Percentiles rank a stretch among this genome's conserved stretches.
Conservation (phyloP, 2,329 filamentous ascomycete species). For the Nemania sp. region DNA sequence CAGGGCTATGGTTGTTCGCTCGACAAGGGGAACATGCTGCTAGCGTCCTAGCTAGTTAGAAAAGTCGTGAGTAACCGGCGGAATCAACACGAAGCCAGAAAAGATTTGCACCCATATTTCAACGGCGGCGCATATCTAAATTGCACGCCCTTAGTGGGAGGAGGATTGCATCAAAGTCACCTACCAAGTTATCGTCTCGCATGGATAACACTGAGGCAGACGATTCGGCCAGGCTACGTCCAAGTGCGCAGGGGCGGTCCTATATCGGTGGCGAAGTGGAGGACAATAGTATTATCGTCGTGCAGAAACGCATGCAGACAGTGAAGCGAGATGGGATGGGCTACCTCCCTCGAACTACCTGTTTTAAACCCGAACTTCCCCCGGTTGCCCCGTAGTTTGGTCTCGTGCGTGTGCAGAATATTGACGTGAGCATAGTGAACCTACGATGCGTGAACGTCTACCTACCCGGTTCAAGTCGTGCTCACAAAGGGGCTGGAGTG, state of each 20-base stretch:
- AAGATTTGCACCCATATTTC: background rate
- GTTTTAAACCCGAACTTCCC: conserved; percentile 6
- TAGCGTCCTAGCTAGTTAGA: background rate
- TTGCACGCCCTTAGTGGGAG: background rate
- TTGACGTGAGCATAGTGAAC: conserved; percentile 13
- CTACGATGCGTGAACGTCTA: conserved; percentile 9
- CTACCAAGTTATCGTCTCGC: conserved; percentile 3
- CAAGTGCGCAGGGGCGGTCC: conserved; percentile 16
- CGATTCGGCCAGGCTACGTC: conserved; percentile 2
- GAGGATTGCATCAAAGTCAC: background rate
- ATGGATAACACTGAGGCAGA: background rate
- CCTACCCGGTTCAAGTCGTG: background rate
- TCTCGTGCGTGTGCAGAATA: conserved; percentile 14
- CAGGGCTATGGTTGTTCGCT: conserved; percentile 15
- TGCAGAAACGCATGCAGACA: conserved; percentile 25
- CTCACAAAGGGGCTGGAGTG: conserved; percentile 11
- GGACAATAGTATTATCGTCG: conserved; percentile 9
- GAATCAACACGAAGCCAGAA: conserved; percentile 6
- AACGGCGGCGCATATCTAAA: conserved; percentile 12
- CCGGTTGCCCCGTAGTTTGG: conserved; percentile 5
- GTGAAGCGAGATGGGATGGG: conserved; percentile 1
- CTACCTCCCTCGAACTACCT: background rate
- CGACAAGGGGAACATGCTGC: background rate
- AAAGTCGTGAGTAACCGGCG: background rate
- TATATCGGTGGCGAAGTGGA: conserved; percentile 30